Conservation (phyloP, 1,284 basidiomycete genomes). For the Irpex lacteus region DNA sequence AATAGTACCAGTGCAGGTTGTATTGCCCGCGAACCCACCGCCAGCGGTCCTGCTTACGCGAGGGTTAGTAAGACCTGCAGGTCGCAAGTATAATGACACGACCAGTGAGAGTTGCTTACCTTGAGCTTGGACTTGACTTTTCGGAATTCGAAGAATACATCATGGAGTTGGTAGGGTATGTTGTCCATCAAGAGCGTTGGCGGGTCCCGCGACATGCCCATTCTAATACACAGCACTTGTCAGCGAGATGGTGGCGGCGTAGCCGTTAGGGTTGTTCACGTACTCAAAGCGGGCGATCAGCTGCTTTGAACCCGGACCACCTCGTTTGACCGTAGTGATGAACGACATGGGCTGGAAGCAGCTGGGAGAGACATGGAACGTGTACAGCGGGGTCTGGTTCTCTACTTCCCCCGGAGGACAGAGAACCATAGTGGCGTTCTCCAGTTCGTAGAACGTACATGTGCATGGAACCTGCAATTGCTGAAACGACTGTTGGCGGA, state of each 20-base stretch:
- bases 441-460: constrained; percentile 5
- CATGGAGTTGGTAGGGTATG: constrained; percentile 7
- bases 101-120: background rate
- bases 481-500: background rate
- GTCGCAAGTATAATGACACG: background rate
- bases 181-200: constrained; percentile 11
- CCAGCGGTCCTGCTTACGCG: background rate
- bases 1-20: background rate
- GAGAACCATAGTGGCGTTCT: constrained; percentile 8
- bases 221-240: background rate
- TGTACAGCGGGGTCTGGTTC: constrained; percentile 12
- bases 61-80: background rate
- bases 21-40: background rate
- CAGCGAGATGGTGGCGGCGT: background rate
- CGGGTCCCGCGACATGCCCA: constrained; percentile 13
- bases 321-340: constrained; percentile 14
- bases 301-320: background rate
- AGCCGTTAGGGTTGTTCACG: background rate
- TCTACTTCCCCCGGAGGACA: constrained; percentile 1
- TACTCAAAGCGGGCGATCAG: constrained; percentile 16
- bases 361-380: constrained; percentile 14
- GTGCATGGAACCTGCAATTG: constrained; percentile 5
- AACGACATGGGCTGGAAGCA: constrained; percentile 16
- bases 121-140: constrained; percentile 9
- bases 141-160: constrained; percentile 12